phyloP scores from a whole-genome alignment of 1,139 yeast species.

The Debaryomyces sp. region DNA sequence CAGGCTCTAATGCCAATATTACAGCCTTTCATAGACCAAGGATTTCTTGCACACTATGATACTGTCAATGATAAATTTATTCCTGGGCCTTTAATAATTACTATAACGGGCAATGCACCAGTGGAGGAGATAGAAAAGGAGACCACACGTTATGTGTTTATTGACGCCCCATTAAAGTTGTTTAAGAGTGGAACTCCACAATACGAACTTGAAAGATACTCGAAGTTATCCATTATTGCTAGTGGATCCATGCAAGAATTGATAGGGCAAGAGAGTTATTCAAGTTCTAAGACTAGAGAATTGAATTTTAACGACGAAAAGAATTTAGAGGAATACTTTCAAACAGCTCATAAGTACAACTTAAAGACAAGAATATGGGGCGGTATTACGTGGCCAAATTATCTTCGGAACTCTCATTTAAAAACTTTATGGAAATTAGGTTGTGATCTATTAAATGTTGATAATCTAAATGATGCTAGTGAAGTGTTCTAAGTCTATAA shows the following conservation, averaged over 20 bases:
- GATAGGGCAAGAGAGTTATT: slow-evolving; percentile 26
- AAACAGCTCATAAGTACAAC: slow-evolving; percentile 37
- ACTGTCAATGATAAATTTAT: slow-evolving; percentile 22
- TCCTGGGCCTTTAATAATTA: slow-evolving; percentile 41
- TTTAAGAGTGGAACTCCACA: slow-evolving; percentile 20
- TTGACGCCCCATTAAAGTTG: slow-evolving; percentile 40
- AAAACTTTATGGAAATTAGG: slow-evolving; percentile 29
- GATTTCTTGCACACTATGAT: slow-evolving; percentile 38
- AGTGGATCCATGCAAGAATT: slow-evolving; percentile 36
- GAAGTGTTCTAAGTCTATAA: slow-evolving; percentile 18
- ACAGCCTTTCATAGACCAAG: slow-evolving; percentile 35
- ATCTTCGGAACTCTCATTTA: slow-evolving; percentile 32
- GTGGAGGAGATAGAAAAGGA: slow-evolving; percentile 29
- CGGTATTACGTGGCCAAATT: slow-evolving; percentile 42
- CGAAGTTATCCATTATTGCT: slow-evolving; percentile 37
- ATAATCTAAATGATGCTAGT: slow-evolving; percentile 34
- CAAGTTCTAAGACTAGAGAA: slow-evolving; percentile 12
- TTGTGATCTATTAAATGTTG: slow-evolving; percentile 44
- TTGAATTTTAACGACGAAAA: slow-evolving; percentile 26
- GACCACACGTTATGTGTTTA: slow-evolving; percentile 33
- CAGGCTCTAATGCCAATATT: slow-evolving; percentile 30
- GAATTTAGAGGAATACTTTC: slow-evolving; percentile 23
- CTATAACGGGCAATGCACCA: slow-evolving; percentile 48
- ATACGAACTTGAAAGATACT: slow-evolving; percentile 21
- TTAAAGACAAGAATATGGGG: slow-evolving; percentile 50